Evolutionary conservation across 768 basidiomycete species (phyloP).

Genomic region (Russula dissimulans): DNA sequence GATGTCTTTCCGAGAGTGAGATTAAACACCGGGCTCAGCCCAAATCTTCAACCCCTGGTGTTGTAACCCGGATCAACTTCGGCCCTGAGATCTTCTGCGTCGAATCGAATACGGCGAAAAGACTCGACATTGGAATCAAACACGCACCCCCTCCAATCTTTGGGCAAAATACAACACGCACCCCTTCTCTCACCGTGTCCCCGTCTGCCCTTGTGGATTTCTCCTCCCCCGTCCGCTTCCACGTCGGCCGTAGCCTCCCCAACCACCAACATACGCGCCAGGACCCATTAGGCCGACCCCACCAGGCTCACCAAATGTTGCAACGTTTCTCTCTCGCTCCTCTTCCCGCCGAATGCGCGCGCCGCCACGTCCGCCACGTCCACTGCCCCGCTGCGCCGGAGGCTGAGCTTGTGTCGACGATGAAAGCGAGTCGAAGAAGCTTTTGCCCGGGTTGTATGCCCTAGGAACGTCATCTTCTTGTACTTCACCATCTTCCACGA

Average conservation of each 20-base stretch:
- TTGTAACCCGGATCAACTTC: background rate
- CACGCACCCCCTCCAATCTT: background rate
- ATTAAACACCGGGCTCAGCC: too few species aligned
- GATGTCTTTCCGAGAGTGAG: too few species aligned
- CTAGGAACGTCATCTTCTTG: constrained; percentile 29
- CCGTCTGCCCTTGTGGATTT: constrained; percentile 21
- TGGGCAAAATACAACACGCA: background rate
- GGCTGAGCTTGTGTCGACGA: constrained; percentile 36
- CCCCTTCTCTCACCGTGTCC: constrained; percentile 8
- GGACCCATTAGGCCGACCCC: constrained; percentile 71
- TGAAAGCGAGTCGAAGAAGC: constrained; percentile 71
- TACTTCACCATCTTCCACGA: constrained; percentile 28
- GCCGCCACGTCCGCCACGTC: constrained; percentile 38
- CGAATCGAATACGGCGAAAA: background rate
- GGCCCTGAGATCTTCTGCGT: background rate
- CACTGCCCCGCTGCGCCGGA: constrained; percentile 31
- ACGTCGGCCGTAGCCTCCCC: constrained; percentile 58
- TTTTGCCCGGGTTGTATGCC: constrained; percentile 69
- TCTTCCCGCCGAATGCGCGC: constrained; percentile 72
- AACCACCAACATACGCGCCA: constrained; percentile 69
- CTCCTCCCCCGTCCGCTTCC: constrained; percentile 37
- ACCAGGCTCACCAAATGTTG: constrained; percentile 82
- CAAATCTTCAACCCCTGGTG: too few species aligned
- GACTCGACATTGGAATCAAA: background rate
- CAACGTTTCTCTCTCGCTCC: constrained; percentile 75